Percentiles rank a stretch among this genome's conserved stretches.
These are phyloP conservation scores for Adenanthera pavonina DNA, from an alignment of 306 rosid species.

Conservation along the genomic window DNA sequence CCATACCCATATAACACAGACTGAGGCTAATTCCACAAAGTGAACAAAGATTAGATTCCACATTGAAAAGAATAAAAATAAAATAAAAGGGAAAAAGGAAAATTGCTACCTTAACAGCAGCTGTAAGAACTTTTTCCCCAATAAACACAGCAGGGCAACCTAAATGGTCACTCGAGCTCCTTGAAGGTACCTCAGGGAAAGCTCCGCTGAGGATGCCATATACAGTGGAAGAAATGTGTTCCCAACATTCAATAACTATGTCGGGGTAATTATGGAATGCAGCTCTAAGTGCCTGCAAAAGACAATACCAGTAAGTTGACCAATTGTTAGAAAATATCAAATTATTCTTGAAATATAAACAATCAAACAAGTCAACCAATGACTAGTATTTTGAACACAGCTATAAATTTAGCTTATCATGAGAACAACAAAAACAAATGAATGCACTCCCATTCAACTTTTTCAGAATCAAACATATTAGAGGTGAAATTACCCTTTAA, in stretches of 20 bases:
- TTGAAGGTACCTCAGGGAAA: constrained; percentile 55
- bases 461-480: constrained; percentile 23
- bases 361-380: neutral
- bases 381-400: constrained; percentile 21
- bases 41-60: constrained; percentile 9
- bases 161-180: constrained; percentile 59
- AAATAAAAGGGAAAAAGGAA: neutral
- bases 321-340: constrained; percentile 33
- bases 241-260: constrained; percentile 74
- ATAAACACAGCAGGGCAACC: constrained; percentile 48
- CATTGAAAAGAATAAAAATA: constrained; percentile 16
- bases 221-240: constrained; percentile 65
- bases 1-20: neutral
- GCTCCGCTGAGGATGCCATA: constrained; percentile 55
- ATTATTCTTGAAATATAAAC: constrained; percentile 24
- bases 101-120: constrained; percentile 71
- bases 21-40: neutral
- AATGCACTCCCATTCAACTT: neutral
- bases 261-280: constrained; percentile 85
- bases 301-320: constrained; percentile 26
- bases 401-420: constrained; percentile 1
- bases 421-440: constrained; percentile 26
- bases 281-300: constrained; percentile 80
- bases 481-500: neutral
- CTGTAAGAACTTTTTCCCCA: constrained; percentile 69